Evolutionary conservation across 2,329 filamentous ascomycete genomes (phyloP).

Genomic region (Hypoxylon sp.): DNA sequence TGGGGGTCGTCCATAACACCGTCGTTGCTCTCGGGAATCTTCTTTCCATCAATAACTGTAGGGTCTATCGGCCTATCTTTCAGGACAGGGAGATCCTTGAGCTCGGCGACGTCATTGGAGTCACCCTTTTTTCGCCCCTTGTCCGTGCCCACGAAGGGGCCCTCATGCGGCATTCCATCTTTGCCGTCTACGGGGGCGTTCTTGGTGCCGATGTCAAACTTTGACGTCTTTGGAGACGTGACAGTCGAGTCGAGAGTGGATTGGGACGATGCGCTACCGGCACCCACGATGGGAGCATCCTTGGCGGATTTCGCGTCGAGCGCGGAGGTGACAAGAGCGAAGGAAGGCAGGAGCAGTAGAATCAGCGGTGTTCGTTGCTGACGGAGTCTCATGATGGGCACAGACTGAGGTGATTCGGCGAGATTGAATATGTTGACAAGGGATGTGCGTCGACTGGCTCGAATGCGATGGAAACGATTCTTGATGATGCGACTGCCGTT

Average conservation of each 20-base stretch:
- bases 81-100: conserved; percentile 58
- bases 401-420: background rate
- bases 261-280: conserved; percentile 39
- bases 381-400: conserved; percentile 49
- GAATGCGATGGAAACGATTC: conserved; percentile 7
- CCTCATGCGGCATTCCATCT: conserved; percentile 92
- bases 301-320: conserved; percentile 39
- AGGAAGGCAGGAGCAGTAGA: conserved; percentile 48
- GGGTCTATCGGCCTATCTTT: conserved; percentile 66
- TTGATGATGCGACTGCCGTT: conserved; percentile 5
- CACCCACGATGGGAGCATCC: conserved; percentile 27
- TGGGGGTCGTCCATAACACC: conserved; percentile 95
- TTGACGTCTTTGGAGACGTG: conserved; percentile 54
- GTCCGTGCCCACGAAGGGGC: conserved; percentile 78
- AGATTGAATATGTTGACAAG: background rate
- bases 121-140: conserved; percentile 54
- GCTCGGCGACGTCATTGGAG: conserved; percentile 52
- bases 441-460: background rate
- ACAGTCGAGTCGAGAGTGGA: conserved; percentile 49
- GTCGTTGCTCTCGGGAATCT: conserved; percentile 74
- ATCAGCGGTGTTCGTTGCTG: conserved; percentile 47
- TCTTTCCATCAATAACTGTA: conserved; percentile 69
- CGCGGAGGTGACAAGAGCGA: conserved; percentile 45
- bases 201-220: conserved; percentile 66
- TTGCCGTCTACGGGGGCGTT: conserved; percentile 91